Percentiles rank a stretch among this genome's conserved stretches.
These are phyloP conservation scores for Yarrowia divulgata DNA, from an alignment of 805 yeast genomes.

Conservation along the genomic window DNA sequence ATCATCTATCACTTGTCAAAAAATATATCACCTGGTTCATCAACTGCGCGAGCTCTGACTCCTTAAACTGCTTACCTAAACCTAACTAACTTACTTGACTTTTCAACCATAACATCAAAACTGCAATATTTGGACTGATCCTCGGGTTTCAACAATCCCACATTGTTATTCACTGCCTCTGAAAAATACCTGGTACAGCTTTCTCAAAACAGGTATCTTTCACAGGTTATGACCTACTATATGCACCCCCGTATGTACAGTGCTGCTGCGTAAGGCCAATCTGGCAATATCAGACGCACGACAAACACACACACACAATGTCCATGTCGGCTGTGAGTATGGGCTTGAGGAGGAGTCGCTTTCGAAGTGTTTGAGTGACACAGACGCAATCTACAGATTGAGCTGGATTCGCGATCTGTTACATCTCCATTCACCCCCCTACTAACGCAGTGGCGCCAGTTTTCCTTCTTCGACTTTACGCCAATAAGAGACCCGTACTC, in stretches of 20 bases:
- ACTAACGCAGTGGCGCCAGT: constrained; percentile 69
- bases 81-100: background rate
- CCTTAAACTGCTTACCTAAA: background rate
- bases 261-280: constrained; percentile 23
- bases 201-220: no score
- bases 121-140: background rate
- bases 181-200: no score
- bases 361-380: background rate
- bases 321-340: constrained; percentile 36
- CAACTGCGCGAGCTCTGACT: no score
- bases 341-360: background rate
- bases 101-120: background rate
- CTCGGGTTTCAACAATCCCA: no score
- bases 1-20: no score
- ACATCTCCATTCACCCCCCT: background rate
- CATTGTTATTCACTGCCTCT: no score
- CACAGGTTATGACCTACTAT: constrained; percentile 34
- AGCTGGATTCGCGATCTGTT: no score
- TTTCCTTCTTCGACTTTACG: constrained; percentile 81
- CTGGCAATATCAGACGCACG: constrained; percentile 37
- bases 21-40: no score
- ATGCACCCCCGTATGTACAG: background rate
- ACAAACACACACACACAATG: constrained; percentile 26
- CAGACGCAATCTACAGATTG: background rate
- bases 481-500: constrained; percentile 86